Base-by-base conservation (phyloP, 441 rosid species). In the Biscutella laevigata region DNA sequence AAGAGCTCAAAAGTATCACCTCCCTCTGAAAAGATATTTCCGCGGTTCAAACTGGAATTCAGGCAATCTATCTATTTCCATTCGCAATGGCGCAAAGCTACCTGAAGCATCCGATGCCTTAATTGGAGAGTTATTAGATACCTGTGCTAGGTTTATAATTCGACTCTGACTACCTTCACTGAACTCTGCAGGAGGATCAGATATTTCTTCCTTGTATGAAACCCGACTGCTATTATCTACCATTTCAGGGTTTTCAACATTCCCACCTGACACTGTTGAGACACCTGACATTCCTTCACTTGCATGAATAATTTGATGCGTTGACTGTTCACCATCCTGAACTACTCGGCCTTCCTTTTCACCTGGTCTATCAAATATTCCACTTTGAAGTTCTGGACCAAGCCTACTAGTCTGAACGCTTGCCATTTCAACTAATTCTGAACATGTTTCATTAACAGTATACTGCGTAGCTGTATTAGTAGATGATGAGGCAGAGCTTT, bases 21-120 rank as follows among this genome's bases (percentile, higher is more conserved):
- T 80, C 80, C 80, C 89, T 84, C 78, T 81, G 59, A 57, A 67
- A 52, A 64, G 66, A 45, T 73, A 59, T 61, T 65, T 77, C 39
- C 74, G 79, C 32, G 70, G 74, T 48, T 76, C 91, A 56, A 71
- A 63, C 11, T 80, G 66, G 38, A 69, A 62, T 74, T 82, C 83
- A 58, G 79, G 74, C 51, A 79, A 59, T 63, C 83, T 77, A 9
- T 77, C 90, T 71, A 84, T 71, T 44, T 71, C 87, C 59, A 57
- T 62, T 56, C 37, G 74, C 12, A 73, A 55, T 20, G 72, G 74
- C 59, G 62, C 54, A 45, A 76, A 70, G 68, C 68, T 73, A 56
- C 71, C 77, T 5, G 84, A 53, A 60, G 76, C 58, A 48, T 72
- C 55, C 59, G 73, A 64, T 39, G 75, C 62, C 74, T 72, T 75